Evolutionary conservation across 2,329 filamentous ascomycete species (phyloP).

Genomic region (Lithohypha guttulata): DNA sequence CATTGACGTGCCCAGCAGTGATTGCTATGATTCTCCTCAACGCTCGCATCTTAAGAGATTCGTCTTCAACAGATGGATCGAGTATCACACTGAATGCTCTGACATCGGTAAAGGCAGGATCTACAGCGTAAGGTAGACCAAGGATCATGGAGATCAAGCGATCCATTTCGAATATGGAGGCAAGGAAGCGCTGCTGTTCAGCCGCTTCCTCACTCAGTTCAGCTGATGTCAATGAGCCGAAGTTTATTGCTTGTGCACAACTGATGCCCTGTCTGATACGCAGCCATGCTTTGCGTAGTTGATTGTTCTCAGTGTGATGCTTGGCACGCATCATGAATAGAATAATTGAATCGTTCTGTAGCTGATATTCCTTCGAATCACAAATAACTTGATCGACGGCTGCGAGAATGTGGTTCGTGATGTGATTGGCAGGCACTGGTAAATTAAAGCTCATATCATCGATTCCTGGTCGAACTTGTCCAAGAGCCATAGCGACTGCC

Average conservation of each 20-base stretch:
- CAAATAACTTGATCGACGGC: slow-evolving; percentile 18
- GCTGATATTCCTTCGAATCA: slow-evolving; percentile 11
- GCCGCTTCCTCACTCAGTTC: slow-evolving; percentile 4
- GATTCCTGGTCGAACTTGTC: slow-evolving; percentile 14
- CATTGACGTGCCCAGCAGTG: slow-evolving; percentile 16
- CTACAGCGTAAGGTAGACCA: slow-evolving; percentile 17
- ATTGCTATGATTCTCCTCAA: slow-evolving; percentile 16
- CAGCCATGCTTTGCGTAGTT: slow-evolving; percentile 20
- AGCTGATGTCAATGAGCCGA: slow-evolving; percentile 7
- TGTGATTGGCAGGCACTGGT: slow-evolving; percentile 11
- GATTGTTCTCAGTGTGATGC: slow-evolving; percentile 18
- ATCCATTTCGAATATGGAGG: slow-evolving; percentile 18
- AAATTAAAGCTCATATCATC: slow-evolving; percentile 16
- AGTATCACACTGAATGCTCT: slow-evolving; percentile 15
- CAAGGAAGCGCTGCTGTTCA: slow-evolving; percentile 17
- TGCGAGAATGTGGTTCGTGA: slow-evolving; percentile 15
- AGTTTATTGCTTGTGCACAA: slow-evolving; percentile 12
- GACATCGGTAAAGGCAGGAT: slow-evolving; percentile 17
- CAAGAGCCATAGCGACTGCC: slow-evolving; percentile 17
- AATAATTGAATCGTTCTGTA: slow-evolving; percentile 12
- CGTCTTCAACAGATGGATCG: slow-evolving; percentile 8
- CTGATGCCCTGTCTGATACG: slow-evolving; percentile 13
- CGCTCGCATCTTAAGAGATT: slow-evolving; percentile 17
- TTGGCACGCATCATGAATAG: slow-evolving; percentile 18
- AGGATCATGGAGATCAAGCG: slow-evolving; percentile 18